Percentiles rank a stretch among this genome's conserved stretches.
Evolutionary conservation across 1,284 basidiomycete genomes (phyloP).

Genomic region (Pseudozyma sp.): DNA sequence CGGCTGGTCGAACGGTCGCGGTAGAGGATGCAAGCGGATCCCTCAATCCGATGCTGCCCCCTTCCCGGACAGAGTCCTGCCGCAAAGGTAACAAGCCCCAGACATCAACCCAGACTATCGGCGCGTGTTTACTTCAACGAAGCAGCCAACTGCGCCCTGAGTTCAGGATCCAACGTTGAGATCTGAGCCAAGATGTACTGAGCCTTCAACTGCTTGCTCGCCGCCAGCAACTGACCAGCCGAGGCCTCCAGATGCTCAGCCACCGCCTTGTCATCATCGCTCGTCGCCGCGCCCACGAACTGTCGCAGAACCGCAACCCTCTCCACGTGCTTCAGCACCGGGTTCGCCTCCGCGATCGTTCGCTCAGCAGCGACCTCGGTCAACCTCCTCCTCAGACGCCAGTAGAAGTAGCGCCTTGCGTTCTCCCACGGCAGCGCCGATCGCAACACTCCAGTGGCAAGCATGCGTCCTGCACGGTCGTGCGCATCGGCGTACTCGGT

Average conservation of each 20-base stretch:
- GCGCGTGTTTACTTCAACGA: constrained; percentile 26
- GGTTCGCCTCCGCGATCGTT: constrained; percentile 63
- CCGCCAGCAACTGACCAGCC: constrained; percentile 42
- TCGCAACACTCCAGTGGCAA: constrained; percentile 90
- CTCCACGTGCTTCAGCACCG: constrained; percentile 60
- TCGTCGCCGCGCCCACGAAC: constrained; percentile 51
- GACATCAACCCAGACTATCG: neutral
- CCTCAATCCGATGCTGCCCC: constrained; percentile 29
- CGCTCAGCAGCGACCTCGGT: constrained; percentile 56
- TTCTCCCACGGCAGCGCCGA: constrained; percentile 77
- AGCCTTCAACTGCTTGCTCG: constrained; percentile 56
- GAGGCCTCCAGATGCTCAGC: constrained; percentile 62
- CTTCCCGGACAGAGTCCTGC: neutral
- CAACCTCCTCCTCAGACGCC: constrained; percentile 80
- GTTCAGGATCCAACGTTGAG: constrained; percentile 59
- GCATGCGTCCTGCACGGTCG: constrained; percentile 95
- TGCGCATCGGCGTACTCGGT: constrained; percentile 96
- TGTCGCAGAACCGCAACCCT: constrained; percentile 54
- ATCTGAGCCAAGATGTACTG: constrained; percentile 62
- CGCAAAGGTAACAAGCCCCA: neutral
- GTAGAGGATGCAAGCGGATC: constrained; percentile 13
- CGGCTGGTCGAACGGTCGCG: neutral
- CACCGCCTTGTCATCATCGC: constrained; percentile 59
- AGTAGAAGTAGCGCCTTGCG: constrained; percentile 90
- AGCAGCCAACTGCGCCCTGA: constrained; percentile 45